phyloP scores from a whole-genome alignment of 2,329 filamentous ascomycete genomes.

The Colletotrichum chrysophilum region DNA sequence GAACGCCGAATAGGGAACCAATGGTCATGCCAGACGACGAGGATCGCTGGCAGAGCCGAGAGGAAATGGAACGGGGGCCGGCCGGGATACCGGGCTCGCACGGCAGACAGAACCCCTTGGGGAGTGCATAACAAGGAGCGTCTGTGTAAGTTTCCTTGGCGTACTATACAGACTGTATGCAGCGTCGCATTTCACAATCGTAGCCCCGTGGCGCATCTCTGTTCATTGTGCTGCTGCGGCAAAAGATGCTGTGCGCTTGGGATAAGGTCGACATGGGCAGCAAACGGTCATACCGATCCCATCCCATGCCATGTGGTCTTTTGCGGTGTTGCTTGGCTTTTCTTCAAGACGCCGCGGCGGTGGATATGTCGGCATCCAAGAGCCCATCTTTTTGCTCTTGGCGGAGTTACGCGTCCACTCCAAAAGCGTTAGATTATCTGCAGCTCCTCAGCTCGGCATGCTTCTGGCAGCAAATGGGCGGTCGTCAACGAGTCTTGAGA shows the following conservation, averaged over 20 bases:
- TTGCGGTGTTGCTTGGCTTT: neutral
- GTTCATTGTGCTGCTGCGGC: neutral
- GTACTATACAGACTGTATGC: neutral
- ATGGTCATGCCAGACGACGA: neutral
- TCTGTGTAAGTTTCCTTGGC: neutral
- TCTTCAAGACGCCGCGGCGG: neutral
- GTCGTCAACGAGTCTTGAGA: neutral
- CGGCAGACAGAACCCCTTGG: neutral
- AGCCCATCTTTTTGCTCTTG: conserved; percentile 17
- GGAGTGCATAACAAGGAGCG: neutral
- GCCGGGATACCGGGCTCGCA: conserved; percentile 7
- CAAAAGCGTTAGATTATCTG: conserved; percentile 23
- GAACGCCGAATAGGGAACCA: neutral
- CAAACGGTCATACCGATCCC: neutral
- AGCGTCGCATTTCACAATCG: neutral
- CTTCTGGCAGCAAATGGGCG: conserved; percentile 4
- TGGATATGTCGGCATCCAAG: conserved; percentile 15
- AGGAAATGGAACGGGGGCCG: neutral
- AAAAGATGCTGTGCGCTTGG: neutral
- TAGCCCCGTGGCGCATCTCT: neutral
- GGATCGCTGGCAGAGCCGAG: neutral
- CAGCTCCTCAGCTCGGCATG: conserved; percentile 18
- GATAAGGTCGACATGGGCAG: neutral
- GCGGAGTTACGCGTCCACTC: conserved; percentile 23
- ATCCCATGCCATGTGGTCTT: neutral